Base-by-base conservation (phyloP, 2,329 filamentous ascomycete species). In the Botrytis elliptica region DNA sequence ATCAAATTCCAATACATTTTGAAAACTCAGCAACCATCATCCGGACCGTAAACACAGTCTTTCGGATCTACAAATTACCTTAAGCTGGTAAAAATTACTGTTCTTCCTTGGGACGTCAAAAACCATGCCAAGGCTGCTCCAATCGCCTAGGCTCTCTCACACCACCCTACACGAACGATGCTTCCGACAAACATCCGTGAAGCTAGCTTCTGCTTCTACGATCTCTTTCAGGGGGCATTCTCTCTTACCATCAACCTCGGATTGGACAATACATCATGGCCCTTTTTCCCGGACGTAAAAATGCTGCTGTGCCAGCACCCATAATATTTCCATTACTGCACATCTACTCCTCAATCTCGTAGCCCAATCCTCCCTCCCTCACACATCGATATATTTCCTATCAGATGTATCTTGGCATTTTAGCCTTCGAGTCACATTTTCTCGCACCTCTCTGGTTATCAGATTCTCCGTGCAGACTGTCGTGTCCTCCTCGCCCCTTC, bases 11-110 rank as follows among this genome's bases (percentile, higher is more conserved):
- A 20, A 52, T 4, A 1, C 1, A 38, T 52, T 16, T 10, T 8
- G 20, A 1, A 49, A 16, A 10, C 36, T 52, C 20, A 4, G 12
- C 10, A 52, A 18, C 7, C 7, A 38, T 25, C 29, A 67, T 2
- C 33, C 1, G 22, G 2, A 55, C 33, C 14, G 12, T 12, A 22
- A 52, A 52, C 9, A 52, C 5, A 5, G 14, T 52, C 25, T 3
- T 3, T 40, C 14, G 33, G 12, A 29, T 55, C 22, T 6, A 14
- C 29, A 20, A 16, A 14, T 14, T 0, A 20, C 3, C 6, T 52
- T 2, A 22, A 12, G 3, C 7, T 16, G 1, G 9, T 20, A 16
- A 46, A 5, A 3, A 2, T 22, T 1, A 10, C n/a, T 67, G 5
- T n/a, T n/a, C 33, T 36, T n/a, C 2, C 29, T 36, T 25, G n/a